Conservation (phyloP, 139 green algal species). For the Nannochloris sp. region DNA sequence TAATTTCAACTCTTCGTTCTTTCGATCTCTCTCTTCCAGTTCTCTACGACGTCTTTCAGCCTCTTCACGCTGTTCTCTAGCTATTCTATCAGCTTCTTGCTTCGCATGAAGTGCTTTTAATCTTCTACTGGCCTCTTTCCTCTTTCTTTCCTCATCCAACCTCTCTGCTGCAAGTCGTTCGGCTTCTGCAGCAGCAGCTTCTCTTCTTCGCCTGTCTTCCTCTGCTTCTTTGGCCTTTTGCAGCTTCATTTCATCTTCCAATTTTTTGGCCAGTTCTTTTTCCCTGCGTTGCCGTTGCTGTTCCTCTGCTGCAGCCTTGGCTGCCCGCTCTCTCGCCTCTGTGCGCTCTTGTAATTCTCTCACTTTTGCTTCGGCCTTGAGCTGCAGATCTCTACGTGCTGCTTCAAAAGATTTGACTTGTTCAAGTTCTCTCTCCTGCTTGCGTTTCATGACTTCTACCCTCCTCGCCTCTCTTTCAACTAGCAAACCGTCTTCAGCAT, state of each 20-base stretch:
- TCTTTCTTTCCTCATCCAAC: background rate
- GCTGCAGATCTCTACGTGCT: slow-evolving; percentile 61
- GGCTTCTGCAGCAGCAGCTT: slow-evolving; percentile 40
- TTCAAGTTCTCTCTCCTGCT: slow-evolving; percentile 66
- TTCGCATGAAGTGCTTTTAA: background rate
- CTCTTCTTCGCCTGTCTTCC: slow-evolving; percentile 31
- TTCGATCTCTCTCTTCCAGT: background rate
- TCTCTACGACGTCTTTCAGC: background rate
- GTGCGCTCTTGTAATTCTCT: background rate
- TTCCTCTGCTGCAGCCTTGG: slow-evolving; percentile 47
- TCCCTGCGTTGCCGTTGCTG: slow-evolving; percentile 34
- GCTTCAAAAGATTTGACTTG: slow-evolving; percentile 71
- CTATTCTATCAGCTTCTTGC: background rate
- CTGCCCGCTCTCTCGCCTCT: background rate
- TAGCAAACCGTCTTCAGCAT: background rate
- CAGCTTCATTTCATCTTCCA: slow-evolving; percentile 34
- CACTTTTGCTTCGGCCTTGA: slow-evolving; percentile 40
- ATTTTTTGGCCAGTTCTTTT: slow-evolving; percentile 38
- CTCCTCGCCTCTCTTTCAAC: slow-evolving; percentile 60
- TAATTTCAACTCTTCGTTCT: background rate
- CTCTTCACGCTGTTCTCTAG: background rate
- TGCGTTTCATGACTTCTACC: slow-evolving; percentile 70
- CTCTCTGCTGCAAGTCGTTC: background rate
- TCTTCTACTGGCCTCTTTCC: background rate
- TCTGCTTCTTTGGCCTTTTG: slow-evolving; percentile 18